These are phyloP conservation scores for Pseudonitzschia pungens DNA, from an alignment of 108 stramenopile genomes.

Conservation along the genomic window DNA sequence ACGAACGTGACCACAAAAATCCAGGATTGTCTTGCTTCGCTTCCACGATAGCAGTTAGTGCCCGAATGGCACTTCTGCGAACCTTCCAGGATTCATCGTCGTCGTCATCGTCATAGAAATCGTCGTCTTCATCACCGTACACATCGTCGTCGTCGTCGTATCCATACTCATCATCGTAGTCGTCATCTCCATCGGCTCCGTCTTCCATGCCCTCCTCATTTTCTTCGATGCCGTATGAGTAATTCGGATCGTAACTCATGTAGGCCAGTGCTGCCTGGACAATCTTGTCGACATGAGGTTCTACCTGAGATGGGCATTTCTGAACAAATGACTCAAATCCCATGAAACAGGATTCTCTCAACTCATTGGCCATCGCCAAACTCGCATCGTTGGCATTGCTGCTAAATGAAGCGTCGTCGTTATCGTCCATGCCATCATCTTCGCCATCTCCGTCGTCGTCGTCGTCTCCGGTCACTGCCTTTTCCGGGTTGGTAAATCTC, in stretches of 20 bases:
- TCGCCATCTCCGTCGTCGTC: constrained; percentile 70
- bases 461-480: constrained; percentile 78
- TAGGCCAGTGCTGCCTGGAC: constrained; percentile 79
- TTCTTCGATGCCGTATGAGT: constrained; percentile 90
- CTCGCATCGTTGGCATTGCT: constrained; percentile 33
- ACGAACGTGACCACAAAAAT: constrained; percentile 62
- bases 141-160: constrained; percentile 73
- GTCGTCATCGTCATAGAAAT: constrained; percentile 81
- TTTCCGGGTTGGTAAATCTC: constrained; percentile 82
- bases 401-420: constrained; percentile 37
- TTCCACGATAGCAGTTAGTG: constrained; percentile 70
- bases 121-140: constrained; percentile 76
- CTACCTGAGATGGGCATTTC: constrained; percentile 92
- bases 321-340: constrained; percentile 94
- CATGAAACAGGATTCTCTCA: constrained; percentile 95
- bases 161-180: constrained; percentile 73
- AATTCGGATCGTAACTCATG: constrained; percentile 97
- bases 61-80: constrained; percentile 81
- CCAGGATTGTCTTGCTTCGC: constrained; percentile 69
- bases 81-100: constrained; percentile 99
- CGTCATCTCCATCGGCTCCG: constrained; percentile 54
- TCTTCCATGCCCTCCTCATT: constrained; percentile 58
- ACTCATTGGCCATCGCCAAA: constrained; percentile 82
- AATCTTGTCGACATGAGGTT: constrained; percentile 82
- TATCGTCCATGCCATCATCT: constrained; percentile 45